Conservation (phyloP, 192 early-diverging fungal species). For the Geosiphon pyriformis region DNA sequence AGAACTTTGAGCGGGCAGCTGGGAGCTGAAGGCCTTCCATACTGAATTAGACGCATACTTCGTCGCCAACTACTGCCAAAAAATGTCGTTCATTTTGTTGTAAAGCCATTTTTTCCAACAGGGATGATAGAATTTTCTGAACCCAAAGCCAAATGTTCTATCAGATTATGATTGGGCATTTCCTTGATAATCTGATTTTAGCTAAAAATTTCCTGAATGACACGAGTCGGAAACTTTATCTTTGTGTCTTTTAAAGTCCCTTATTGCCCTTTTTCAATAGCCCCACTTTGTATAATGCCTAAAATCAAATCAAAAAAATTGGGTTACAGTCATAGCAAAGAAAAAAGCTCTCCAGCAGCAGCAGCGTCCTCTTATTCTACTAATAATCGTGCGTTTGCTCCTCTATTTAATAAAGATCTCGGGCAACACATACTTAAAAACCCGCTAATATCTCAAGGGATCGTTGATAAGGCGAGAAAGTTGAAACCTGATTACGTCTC, state of each 20-base stretch:
- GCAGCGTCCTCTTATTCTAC: slow-evolving; percentile 22
- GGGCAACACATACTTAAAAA: slow-evolving; percentile 99
- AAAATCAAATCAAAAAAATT: slow-evolving; percentile 26
- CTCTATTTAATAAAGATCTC: slow-evolving; percentile 93
- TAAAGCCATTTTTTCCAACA: neutral
- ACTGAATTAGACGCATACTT: slow-evolving; percentile 33
- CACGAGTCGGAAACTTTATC: too few relatives aligned
- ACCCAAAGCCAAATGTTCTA: neutral
- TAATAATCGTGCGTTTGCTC: slow-evolving; percentile 59
- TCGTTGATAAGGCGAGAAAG: slow-evolving; percentile 87
- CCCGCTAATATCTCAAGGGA: slow-evolving; percentile 91
- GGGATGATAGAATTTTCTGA: neutral
- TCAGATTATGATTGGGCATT: neutral
- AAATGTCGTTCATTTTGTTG: slow-evolving; percentile 49
- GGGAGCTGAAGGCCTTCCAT: neutral
- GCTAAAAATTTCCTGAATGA: neutral
- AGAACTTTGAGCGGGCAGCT: neutral
- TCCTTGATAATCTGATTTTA: neutral
- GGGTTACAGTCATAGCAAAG: slow-evolving; percentile 17
- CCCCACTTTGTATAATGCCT: slow-evolving; percentile 25
- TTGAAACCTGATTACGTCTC: too few relatives aligned
- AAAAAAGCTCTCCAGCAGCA: slow-evolving; percentile 32
- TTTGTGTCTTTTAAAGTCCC: neutral
- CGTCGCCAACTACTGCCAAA: slow-evolving; percentile 62
- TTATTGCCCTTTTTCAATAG: neutral